Conservation (phyloP, 225 moss, liverwort and hornwort genomes). For the Marchantia paleacea region DNA sequence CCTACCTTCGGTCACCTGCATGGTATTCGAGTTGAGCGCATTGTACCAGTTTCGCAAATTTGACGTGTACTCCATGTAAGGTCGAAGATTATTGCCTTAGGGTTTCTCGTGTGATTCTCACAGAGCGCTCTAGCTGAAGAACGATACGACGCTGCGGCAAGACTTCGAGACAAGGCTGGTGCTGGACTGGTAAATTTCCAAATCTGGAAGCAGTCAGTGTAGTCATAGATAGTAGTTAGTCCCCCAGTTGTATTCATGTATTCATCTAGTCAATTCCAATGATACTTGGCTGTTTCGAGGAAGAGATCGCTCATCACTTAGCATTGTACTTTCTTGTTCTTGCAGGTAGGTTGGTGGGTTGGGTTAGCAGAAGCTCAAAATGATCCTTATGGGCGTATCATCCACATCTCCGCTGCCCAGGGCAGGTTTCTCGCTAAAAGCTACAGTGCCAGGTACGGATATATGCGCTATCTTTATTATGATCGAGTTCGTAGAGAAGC, state of each 20-base stretch:
- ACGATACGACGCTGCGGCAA: slow-evolving; percentile 79
- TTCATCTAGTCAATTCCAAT: neutral
- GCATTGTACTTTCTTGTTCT: neutral
- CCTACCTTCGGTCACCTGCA: neutral
- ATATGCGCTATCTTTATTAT: neutral
- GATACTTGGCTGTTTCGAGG: neutral
- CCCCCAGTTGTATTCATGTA: neutral
- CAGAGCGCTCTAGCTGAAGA: slow-evolving; percentile 87
- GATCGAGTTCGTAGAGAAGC: too few species aligned
- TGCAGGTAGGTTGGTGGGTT: slow-evolving; percentile 98
- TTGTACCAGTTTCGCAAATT: too few species aligned
- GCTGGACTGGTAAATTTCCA: slow-evolving; percentile 75
- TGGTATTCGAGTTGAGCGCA: neutral
- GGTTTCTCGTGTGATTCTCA: neutral
- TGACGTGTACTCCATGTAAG: neutral
- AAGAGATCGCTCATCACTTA: neutral
- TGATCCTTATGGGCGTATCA: slow-evolving; percentile 94
- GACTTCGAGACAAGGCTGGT: slow-evolving; percentile 78
- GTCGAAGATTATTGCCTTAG: neutral
- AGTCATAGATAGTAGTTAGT: neutral
- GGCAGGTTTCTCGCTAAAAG: slow-evolving; percentile 90
- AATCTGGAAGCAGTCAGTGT: neutral
- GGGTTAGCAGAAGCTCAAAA: slow-evolving; percentile 95
- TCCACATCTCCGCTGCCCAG: slow-evolving; percentile 74
- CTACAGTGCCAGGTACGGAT: slow-evolving; percentile 82